Conservation (phyloP, 2,329 filamentous ascomycete species). For the Colletotrichum limetticola region DNA sequence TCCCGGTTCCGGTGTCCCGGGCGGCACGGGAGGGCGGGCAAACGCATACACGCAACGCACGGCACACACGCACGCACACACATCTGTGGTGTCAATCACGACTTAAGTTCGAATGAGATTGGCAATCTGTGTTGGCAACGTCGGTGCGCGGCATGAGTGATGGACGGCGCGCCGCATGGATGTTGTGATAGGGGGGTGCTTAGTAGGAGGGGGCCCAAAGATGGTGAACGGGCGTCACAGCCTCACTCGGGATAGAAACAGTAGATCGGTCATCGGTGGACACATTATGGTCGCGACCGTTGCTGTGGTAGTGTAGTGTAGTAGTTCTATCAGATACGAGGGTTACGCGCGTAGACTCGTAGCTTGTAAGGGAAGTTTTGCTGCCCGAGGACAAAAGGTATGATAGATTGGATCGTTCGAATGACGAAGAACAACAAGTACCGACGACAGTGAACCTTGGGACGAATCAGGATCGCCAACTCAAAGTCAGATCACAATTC, state of each 20-base stretch:
- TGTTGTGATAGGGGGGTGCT: neutral
- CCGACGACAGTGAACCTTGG: neutral
- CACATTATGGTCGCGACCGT: neutral
- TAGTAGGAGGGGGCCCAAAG: neutral
- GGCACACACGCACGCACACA: neutral
- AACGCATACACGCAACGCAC: neutral
- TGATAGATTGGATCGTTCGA: neutral
- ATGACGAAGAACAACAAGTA: neutral
- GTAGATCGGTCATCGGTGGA: neutral
- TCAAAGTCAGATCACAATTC: conserved; percentile 19
- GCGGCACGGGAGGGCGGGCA: conserved; percentile 19
- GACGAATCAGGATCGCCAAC: conserved; percentile 8
- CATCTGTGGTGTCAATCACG: neutral
- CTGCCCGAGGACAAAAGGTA: neutral
- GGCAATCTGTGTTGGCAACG: neutral
- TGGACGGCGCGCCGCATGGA: neutral
- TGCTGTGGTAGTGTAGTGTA: neutral
- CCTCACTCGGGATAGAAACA: conserved; percentile 32
- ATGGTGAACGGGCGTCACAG: conserved; percentile 10
- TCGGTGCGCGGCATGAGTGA: neutral
- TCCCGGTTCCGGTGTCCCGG: conserved; percentile 22
- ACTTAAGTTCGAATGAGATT: conserved; percentile 7
- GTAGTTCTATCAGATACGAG: neutral
- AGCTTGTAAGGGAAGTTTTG: accelerated
- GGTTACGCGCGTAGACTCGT: neutral